Conservation (phyloP, 768 basidiomycete species). For the Amyloporia xantha region DNA sequence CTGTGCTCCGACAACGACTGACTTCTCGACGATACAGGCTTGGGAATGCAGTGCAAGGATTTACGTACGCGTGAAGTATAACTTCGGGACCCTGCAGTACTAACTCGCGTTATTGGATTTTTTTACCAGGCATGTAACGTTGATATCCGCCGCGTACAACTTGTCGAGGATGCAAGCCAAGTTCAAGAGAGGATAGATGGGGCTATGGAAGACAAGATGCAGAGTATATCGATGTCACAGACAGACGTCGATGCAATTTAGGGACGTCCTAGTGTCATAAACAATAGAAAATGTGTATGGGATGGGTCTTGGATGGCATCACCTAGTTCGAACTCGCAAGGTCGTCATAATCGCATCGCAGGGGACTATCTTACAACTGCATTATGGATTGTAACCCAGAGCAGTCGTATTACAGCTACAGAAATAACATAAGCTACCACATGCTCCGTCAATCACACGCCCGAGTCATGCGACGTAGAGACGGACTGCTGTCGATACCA, state of each 20-base stretch:
- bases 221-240: not conserved
- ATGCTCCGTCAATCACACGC: too few relatives aligned
- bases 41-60: constrained; percentile 85
- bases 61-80: constrained; percentile 81
- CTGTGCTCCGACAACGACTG: constrained; percentile 5
- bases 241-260: not conserved
- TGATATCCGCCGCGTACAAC: constrained; percentile 82
- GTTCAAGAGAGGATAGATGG: not conserved
- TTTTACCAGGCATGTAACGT: constrained; percentile 60
- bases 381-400: too few relatives aligned
- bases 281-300: too few relatives aligned
- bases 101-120: not conserved
- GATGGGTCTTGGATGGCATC: too few relatives aligned
- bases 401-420: too few relatives aligned
- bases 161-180: constrained; percentile 51
- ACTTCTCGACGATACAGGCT: constrained; percentile 37
- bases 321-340: not conserved
- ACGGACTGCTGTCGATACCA: too few relatives aligned
- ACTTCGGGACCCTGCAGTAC: not conserved
- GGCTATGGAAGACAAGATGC: not conserved
- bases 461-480: too few relatives aligned
- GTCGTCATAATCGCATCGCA: not conserved
- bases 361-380: too few relatives aligned
- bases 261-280: too few relatives aligned
- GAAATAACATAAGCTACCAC: too few relatives aligned